A percentile compares a stretch with the other conserved stretches of the same genome.
Conservation (phyloP, 179 eudicot species). For the Spinacia oleracea region DNA sequence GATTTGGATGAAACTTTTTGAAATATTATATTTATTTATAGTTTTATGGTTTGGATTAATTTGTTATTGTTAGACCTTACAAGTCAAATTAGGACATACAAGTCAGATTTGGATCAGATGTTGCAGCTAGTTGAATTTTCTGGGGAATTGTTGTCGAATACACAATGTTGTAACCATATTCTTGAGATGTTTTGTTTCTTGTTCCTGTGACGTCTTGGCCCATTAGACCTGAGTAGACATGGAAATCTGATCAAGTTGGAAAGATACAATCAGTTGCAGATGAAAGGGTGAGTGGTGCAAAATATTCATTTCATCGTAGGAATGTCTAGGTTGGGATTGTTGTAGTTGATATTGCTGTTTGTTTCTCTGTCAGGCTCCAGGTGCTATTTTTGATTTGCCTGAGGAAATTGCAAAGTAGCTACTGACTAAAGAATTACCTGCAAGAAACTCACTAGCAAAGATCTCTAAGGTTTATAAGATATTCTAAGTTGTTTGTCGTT, state of each 20-base stretch:
- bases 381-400: slow-evolving; percentile 97
- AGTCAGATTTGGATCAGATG: slow-evolving; percentile 17
- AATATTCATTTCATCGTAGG: background rate
- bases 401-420: slow-evolving; percentile 88
- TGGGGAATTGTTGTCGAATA: background rate
- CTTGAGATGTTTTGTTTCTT: background rate
- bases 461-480: slow-evolving; percentile 57
- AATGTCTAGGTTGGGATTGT: background rate
- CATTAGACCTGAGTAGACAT: background rate
- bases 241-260: slow-evolving; percentile 41
- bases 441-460: slow-evolving; percentile 78
- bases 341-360: slow-evolving; percentile 12
- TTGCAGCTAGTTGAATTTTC: background rate
- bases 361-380: slow-evolving; percentile 59
- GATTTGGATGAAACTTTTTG: no score
- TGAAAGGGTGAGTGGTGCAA: slow-evolving; percentile 48
- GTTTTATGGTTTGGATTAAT: no score
- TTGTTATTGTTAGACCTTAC: no score
- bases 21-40: no score
- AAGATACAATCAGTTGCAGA: slow-evolving; percentile 87
- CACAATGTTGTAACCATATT: background rate
- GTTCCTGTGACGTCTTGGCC: background rate
- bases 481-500: background rate
- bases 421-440: slow-evolving; percentile 62
- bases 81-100: no score